A percentile compares a stretch with the other conserved stretches of the same genome.
phyloP scores from a whole-genome alignment of 192 early-diverging fungal species.

The Coemansia nantahalensis region DNA sequence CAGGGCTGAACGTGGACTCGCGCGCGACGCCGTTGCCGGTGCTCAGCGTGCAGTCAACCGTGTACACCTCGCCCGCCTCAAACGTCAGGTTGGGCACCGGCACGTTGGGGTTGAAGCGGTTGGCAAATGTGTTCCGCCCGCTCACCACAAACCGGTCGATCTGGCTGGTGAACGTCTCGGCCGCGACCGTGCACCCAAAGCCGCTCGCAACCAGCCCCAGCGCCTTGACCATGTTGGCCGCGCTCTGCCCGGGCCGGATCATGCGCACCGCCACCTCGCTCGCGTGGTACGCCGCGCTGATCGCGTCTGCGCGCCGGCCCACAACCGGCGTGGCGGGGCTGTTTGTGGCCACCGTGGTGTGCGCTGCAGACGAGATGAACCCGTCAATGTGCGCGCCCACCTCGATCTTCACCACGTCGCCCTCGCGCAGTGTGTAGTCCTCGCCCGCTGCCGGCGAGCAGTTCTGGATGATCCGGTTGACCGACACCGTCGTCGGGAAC shows the following conservation, averaged over 20 bases:
- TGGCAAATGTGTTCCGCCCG: slow-evolving; percentile 60
- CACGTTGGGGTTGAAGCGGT: slow-evolving; percentile 59
- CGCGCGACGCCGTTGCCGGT: slow-evolving; percentile 59
- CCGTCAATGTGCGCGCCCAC: slow-evolving; percentile 92
- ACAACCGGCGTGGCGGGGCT: slow-evolving; percentile 59
- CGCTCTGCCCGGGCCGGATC: slow-evolving; percentile 69
- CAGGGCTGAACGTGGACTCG: slow-evolving; percentile 56
- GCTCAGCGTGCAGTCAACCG: slow-evolving; percentile 67
- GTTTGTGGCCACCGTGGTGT: slow-evolving; percentile 73
- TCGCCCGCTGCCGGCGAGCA: slow-evolving; percentile 67
- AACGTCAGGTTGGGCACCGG: slow-evolving; percentile 64
- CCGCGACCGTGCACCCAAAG: slow-evolving; percentile 68
- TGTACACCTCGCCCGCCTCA: slow-evolving; percentile 69
- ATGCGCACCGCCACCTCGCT: slow-evolving; percentile 78
- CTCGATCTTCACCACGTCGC: slow-evolving; percentile 91
- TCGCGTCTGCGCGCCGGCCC: slow-evolving; percentile 71
- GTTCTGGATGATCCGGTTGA: slow-evolving; percentile 79
- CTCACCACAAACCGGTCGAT: slow-evolving; percentile 75
- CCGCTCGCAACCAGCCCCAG: slow-evolving; percentile 55
- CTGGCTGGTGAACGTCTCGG: slow-evolving; percentile 63
- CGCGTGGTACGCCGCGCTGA: slow-evolving; percentile 80
- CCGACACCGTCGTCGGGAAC: slow-evolving; percentile 79
- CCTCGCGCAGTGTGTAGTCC: slow-evolving; percentile 62
- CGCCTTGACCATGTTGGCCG: slow-evolving; percentile 59
- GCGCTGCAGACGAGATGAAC: slow-evolving; percentile 77